Base-by-base conservation (phyloP, 176 grass and related monocot species). In the Canna indica region DNA sequence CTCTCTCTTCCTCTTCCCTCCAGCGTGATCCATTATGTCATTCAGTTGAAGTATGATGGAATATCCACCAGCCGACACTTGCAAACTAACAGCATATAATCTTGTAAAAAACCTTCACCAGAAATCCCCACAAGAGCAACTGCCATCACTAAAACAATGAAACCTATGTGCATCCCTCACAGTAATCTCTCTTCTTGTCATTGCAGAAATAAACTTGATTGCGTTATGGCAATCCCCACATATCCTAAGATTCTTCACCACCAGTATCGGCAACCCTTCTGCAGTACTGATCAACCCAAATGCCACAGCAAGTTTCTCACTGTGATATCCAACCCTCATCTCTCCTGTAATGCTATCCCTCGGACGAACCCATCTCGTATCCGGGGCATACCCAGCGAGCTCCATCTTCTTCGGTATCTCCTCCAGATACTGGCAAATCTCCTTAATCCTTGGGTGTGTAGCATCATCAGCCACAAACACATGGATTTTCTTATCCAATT, bases 261-360 rank as follows among this genome's bases (percentile, higher is more conserved):
- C 77, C 29, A 84, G 58, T 59, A 84, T 79, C 4, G 82, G 67
- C 24, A 71, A 46, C 39, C 82, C 77, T 45, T 80, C 72, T 39
- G 33, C 61, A 13, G 82, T 84, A 46, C 73, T 76, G 29, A 84
- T 76, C 67, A 84, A 76, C 61, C 77, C 82, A 67, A 84, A 84
- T 54, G 82, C 67, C 20, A 84, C 82, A 24, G 72, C 82, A 61
- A 80, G 82, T 47, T 84, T 84, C 76, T 84, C 77, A 47, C 82
- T 84, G 24, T 84, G 82, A 38, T 76, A 67, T 38, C 77, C 67
- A 2, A 47, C 16, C 73, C 76, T 76, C 24, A 30, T 76, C 46
- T 84, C 67, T 10, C 82, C 72, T 30, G 47, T 18, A 47, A 38
- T 48, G 5, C 71, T 50, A 67, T 76, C 72, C 57, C 72, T n/a